Conservation (phyloP, 179 eudicot genomes). For the Silene coronaria region DNA sequence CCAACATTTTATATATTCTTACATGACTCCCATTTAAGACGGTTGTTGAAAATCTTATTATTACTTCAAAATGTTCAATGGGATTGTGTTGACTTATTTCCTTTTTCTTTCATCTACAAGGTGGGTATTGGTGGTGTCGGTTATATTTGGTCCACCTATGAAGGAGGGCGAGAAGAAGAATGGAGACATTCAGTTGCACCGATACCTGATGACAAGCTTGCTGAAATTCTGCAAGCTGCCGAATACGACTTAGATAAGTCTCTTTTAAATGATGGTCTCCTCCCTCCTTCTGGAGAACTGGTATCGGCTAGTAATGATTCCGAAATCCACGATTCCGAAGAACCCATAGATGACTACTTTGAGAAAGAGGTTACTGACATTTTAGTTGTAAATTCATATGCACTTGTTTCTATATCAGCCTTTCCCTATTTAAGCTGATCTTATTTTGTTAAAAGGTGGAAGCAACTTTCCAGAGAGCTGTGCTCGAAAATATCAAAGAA, state of each 20-base stretch:
- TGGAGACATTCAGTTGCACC: conserved; percentile 96
- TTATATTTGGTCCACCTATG: conserved; percentile 72
- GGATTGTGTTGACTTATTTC: conserved; percentile 6
- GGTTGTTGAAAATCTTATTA: neutral
- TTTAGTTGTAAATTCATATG: neutral
- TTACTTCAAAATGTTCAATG: neutral
- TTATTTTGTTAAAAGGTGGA: conserved; percentile 52
- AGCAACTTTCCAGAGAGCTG: conserved; percentile 88
- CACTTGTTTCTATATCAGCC: neutral
- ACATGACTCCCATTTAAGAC: neutral
- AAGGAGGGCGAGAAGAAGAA: conserved; percentile 73
- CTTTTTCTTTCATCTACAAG: conserved; percentile 31
- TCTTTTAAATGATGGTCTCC: conserved; percentile 39
- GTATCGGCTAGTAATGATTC: conserved; percentile 50
- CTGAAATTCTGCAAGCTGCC: conserved; percentile 41
- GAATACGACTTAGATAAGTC: conserved; percentile 46
- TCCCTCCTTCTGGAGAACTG: conserved; percentile 73
- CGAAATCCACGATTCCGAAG: conserved; percentile 44
- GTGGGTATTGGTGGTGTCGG: conserved; percentile 88
- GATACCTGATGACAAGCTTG: conserved; percentile 67
- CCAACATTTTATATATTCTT: neutral
- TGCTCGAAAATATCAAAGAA: conserved; percentile 59
- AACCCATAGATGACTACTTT: conserved; percentile 58
- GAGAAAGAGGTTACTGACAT: conserved; percentile 66
- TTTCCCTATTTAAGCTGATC: neutral